Evolutionary conservation across 2,329 filamentous ascomycete species (phyloP).

Genomic region (Exophiala oligosperma): DNA sequence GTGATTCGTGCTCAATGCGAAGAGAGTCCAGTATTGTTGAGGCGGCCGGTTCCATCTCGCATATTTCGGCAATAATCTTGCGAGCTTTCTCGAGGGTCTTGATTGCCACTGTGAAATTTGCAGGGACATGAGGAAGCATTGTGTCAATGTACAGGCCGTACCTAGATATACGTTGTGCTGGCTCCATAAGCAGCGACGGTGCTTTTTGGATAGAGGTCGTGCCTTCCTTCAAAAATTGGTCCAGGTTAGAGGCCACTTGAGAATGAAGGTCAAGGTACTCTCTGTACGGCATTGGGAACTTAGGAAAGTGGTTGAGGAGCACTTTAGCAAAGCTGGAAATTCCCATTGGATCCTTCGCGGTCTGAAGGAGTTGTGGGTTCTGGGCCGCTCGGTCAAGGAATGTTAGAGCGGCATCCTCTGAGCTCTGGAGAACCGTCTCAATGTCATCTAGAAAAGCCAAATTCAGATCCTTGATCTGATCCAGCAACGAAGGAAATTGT

Average conservation of each 20-base stretch:
- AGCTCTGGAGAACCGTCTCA: constrained; percentile 74
- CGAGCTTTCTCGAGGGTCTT: constrained; percentile 79
- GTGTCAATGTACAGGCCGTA: constrained; percentile 97
- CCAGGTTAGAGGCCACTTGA: constrained; percentile 79
- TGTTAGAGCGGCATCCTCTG: constrained; percentile 80
- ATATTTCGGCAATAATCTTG: constrained; percentile 94
- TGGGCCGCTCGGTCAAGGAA: constrained; percentile 32
- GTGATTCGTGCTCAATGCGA: constrained; percentile 29
- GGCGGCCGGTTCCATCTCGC: constrained; percentile 77
- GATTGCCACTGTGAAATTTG: constrained; percentile 26
- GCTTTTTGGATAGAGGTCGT: constrained; percentile 77
- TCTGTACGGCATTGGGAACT: constrained; percentile 86
- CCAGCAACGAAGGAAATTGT: constrained; percentile 74
- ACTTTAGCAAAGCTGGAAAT: constrained; percentile 75
- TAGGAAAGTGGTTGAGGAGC: constrained; percentile 88
- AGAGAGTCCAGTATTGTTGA: constrained; percentile 37
- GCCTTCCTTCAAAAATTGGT: constrained; percentile 71
- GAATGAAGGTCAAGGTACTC: constrained; percentile 91
- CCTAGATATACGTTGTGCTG: constrained; percentile 87
- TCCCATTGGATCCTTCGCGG: constrained; percentile 72
- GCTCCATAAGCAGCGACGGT: constrained; percentile 90
- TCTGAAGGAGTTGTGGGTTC: constrained; percentile 48
- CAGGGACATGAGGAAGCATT: constrained; percentile 52
- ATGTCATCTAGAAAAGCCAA: constrained; percentile 76
- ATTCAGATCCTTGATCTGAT: constrained; percentile 79